Evolutionary conservation across 176 grass and related monocot species (phyloP).

Genomic region (Luzula sylvatica): DNA sequence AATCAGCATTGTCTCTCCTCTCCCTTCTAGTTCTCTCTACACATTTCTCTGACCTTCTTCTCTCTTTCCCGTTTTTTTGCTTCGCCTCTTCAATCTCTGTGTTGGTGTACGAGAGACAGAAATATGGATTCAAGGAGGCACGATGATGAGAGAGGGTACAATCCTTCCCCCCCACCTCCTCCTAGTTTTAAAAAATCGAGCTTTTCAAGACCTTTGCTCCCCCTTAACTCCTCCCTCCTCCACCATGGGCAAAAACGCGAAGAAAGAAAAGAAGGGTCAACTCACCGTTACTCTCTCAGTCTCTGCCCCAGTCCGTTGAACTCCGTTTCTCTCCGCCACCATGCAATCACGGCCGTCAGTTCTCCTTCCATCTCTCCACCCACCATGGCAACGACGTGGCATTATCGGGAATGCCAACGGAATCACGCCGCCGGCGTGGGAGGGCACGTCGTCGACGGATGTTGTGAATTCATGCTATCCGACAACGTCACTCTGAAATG

Average conservation of each 20-base stretch:
- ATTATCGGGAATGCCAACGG: conserved; percentile 72
- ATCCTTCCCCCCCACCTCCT: conserved; percentile 18
- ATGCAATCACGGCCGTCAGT: conserved; percentile 12
- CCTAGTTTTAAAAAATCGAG: conserved; percentile 21
- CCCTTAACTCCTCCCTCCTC: conserved; percentile 54
- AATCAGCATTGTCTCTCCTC: conserved; percentile 28
- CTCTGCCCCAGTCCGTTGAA: conserved; percentile 12
- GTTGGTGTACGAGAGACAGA: conserved; percentile 6
- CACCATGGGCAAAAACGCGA: conserved; percentile 19
- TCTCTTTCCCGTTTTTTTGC: neutral
- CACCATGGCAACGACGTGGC: conserved; percentile 24
- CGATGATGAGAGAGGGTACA: conserved; percentile 13
- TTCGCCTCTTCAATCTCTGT: neutral
- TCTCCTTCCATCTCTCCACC: conserved; percentile 5
- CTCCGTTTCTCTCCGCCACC: conserved; percentile 18
- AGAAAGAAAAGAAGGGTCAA: conserved; percentile 1
- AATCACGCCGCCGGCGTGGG: conserved; percentile 85
- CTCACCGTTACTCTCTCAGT: conserved; percentile 1
- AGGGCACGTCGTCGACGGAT: conserved; percentile 80
- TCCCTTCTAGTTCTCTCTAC: conserved; percentile 7
- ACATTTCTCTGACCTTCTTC: neutral
- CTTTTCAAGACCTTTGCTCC: conserved; percentile 58
- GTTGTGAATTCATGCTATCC: conserved; percentile 90
- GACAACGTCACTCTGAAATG: conserved; percentile 39
- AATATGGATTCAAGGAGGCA: conserved; percentile 18